phyloP scores from a whole-genome alignment of 1,284 basidiomycete species.

The Moesziomyces sp. region DNA sequence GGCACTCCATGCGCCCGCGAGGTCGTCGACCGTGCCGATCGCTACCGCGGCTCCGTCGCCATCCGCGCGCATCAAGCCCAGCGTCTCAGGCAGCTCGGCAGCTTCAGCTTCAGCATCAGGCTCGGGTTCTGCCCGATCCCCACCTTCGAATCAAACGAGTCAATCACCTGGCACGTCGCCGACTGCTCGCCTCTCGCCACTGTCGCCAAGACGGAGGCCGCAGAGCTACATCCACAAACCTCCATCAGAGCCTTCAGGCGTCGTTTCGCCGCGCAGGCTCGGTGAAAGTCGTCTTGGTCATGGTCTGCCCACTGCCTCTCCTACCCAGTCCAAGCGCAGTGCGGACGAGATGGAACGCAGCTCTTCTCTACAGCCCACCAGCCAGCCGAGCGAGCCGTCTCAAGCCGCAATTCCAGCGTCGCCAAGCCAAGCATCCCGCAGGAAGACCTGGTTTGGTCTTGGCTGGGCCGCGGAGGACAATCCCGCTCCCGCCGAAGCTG shows the following conservation, averaged over 20 bases:
- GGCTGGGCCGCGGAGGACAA: slow-evolving; percentile 11
- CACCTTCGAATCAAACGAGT: neutral
- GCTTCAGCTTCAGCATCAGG: slow-evolving; percentile 1
- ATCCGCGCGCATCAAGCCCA: neutral
- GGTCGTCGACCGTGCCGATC: slow-evolving; percentile 15
- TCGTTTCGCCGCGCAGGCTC: slow-evolving; percentile 23
- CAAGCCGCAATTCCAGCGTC: neutral
- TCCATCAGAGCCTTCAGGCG: slow-evolving; percentile 18
- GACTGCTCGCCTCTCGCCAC: slow-evolving; percentile 6
- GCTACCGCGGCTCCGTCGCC: slow-evolving; percentile 1
- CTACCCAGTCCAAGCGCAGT: slow-evolving; percentile 24
- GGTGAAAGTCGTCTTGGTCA: slow-evolving; percentile 18
- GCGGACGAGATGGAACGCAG: slow-evolving; percentile 41
- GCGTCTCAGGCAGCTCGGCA: neutral
- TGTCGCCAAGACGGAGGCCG: slow-evolving; percentile 19
- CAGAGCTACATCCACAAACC: slow-evolving; percentile 37
- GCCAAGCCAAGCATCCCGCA: slow-evolving; percentile 10
- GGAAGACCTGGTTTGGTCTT: slow-evolving; percentile 47
- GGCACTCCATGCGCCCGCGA: neutral
- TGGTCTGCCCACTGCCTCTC: slow-evolving; percentile 15
- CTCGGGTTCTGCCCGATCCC: neutral
- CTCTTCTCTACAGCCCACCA: slow-evolving; percentile 5
- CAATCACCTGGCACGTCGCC: slow-evolving; percentile 3
- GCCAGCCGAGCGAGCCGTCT: slow-evolving; percentile 3
- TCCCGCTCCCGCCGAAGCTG: neutral